Evolutionary conservation across 2,329 filamentous ascomycete genomes (phyloP).

Genomic region (Fusarium sp.): DNA sequence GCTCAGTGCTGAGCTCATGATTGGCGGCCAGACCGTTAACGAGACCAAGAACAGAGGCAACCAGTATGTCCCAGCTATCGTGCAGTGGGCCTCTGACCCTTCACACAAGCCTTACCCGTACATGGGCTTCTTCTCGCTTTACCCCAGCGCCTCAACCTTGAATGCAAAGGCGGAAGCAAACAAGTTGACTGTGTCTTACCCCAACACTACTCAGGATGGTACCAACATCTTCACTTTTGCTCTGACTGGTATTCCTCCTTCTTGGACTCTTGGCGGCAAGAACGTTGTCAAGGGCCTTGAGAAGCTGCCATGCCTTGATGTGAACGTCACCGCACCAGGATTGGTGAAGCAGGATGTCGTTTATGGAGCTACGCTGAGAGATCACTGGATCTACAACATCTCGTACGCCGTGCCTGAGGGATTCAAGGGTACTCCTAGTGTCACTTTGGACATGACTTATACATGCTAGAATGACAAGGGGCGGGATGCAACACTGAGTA

Average conservation of each 20-base stretch:
- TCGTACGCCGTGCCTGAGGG: constrained; percentile 55
- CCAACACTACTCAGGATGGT: constrained; percentile 6
- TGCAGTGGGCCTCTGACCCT: constrained; percentile 3
- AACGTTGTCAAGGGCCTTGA: background rate
- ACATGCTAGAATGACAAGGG: constrained; percentile 31
- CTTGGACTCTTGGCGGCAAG: constrained; percentile 14
- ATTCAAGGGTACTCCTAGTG: constrained; percentile 51
- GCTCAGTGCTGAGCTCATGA: constrained; percentile 55
- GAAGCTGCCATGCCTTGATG: constrained; percentile 10
- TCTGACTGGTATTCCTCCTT: constrained; percentile 7
- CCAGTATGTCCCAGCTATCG: constrained; percentile 45
- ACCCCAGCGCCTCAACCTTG: constrained; percentile 4
- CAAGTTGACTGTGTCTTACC: constrained; percentile 7
- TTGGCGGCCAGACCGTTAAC: constrained; percentile 51
- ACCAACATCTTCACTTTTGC: constrained; percentile 14
- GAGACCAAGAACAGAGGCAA: constrained; percentile 51
- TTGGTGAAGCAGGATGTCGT: constrained; percentile 40
- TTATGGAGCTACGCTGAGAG: constrained; percentile 51
- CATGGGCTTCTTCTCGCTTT: constrained; percentile 13
- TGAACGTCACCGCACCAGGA: background rate
- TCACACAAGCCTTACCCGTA: constrained; percentile 3
- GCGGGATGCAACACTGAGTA: background rate
- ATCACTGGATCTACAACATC: constrained; percentile 57
- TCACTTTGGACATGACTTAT: constrained; percentile 48
- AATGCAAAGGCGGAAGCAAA: background rate